phyloP scores from a whole-genome alignment of 78 protist species.

The Neovahlkampfia damariscottae region DNA sequence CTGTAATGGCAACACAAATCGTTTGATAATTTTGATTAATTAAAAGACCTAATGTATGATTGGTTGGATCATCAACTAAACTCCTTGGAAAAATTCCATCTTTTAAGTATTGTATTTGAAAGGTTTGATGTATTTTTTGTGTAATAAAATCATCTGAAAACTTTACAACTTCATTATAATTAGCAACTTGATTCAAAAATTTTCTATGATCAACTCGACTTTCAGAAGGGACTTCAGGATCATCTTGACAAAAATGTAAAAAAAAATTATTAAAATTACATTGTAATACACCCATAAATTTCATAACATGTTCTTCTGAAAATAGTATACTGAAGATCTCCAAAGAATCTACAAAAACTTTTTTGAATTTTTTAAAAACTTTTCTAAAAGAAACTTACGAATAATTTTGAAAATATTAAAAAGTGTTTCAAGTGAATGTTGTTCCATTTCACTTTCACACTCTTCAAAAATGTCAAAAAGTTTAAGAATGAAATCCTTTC shows the following conservation, averaged over 20 bases:
- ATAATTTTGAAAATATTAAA: constrained; percentile 30
- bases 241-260: constrained; percentile 27
- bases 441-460: constrained; percentile 25
- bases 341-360: constrained; percentile 16
- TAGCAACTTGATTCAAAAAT: constrained; percentile 13
- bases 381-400: not conserved
- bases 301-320: constrained; percentile 39
- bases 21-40: constrained; percentile 54
- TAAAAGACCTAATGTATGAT: constrained; percentile 45
- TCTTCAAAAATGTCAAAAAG: constrained; percentile 37
- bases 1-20: constrained; percentile 31
- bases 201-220: constrained; percentile 41
- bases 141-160: constrained; percentile 15
- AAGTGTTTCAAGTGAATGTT: constrained; percentile 12
- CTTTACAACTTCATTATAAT: constrained; percentile 55
- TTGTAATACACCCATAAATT: constrained; percentile 64
- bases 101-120: constrained; percentile 61
- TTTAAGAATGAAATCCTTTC: constrained; percentile 34
- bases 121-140: constrained; percentile 59
- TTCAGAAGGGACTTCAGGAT: constrained; percentile 47
- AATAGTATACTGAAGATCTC: constrained; percentile 37
- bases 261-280: constrained; percentile 21
- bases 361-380: not conserved
- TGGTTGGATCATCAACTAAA: constrained; percentile 71
- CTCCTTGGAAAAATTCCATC: constrained; percentile 67